Base-by-base conservation (phyloP, 2,329 filamentous ascomycete species). In the Trichoderma sp. region DNA sequence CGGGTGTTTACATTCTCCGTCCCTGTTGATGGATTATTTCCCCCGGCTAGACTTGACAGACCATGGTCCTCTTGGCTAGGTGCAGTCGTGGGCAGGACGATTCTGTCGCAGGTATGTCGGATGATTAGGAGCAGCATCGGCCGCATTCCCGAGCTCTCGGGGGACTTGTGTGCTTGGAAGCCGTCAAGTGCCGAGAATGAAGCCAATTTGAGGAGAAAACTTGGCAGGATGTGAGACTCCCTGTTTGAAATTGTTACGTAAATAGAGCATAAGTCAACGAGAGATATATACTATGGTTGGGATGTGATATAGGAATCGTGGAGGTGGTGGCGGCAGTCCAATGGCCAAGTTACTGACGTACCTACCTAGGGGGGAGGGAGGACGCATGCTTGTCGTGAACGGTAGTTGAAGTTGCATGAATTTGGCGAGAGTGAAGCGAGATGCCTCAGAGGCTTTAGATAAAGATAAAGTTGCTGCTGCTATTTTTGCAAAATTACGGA, bases 81-180 rank as follows among this genome's bases (percentile, higher is more conserved):
- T 54, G 19, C 47, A 30, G 10, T 34, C 34, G 19, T 48, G 41
- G 26, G 6, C 17, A 28, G 28, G 56, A 19, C 19, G 26, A 48
- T 60, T 60, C 50, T 6, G 26, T 47, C 47, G 54, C 60, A 63
- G 60, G 60, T 55, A 63, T 63, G 50, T 21, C 60, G 60, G 41
- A 28, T 52, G 52, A 63, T 63, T 45, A 34, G 44, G 41, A 55
- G n/a, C 41, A 26, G 21, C 50, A 24, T 43, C 28, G 50, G 43
- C 50, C 50, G 50, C 60, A 63, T 63, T 63, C 60, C 50, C 54
- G 28, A 39, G 50, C 50, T 39, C 34, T 12, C 48, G 50, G 58
- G 21, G 26, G 24, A 19, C 7, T 24, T 19, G 17, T 43, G 15
- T 3, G 4, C 48, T 14, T 39, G 24, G 28, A 19, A 14, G 12